Conservation (phyloP, 2,329 filamentous ascomycete genomes). For the Septoria petroselini region DNA sequence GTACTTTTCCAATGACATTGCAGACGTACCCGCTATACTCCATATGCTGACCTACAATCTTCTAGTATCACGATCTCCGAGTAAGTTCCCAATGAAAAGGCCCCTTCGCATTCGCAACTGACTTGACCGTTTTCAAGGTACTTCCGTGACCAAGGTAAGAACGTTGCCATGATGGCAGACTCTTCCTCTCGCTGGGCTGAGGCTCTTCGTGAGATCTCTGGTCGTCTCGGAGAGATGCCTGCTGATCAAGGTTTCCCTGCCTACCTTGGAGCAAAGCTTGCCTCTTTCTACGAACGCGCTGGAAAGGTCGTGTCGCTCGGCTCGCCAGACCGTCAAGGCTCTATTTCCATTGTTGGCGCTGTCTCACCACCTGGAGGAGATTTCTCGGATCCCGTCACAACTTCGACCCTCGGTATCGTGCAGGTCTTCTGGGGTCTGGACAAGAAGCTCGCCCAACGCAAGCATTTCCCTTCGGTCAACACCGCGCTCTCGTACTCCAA, state of each 20-base stretch:
- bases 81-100: no score
- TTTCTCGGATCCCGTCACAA: conserved; percentile 97
- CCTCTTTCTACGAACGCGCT: conserved; percentile 98
- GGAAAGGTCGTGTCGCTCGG: conserved; percentile 82
- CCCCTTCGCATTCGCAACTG: no score
- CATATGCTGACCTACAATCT: background rate
- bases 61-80: conserved; percentile 87
- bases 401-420: conserved; percentile 89
- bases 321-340: conserved; percentile 82
- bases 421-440: conserved; percentile 99
- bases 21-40: background rate
- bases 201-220: conserved; percentile 96
- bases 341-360: conserved; percentile 95
- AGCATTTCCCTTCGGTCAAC: conserved; percentile 99
- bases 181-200: conserved; percentile 98
- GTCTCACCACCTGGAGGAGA: conserved; percentile 97
- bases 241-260: conserved; percentile 99
- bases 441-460: conserved; percentile 98
- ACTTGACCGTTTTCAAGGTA: conserved; percentile 55
- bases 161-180: conserved; percentile 99
- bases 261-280: conserved; percentile 92
- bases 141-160: conserved; percentile 93
- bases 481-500: conserved; percentile 93
- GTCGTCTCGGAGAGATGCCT: conserved; percentile 98
- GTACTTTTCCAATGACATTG: conserved; percentile 11